Evolutionary conservation across 2,329 filamentous ascomycete species (phyloP).

Genomic region (Alternaria solani): DNA sequence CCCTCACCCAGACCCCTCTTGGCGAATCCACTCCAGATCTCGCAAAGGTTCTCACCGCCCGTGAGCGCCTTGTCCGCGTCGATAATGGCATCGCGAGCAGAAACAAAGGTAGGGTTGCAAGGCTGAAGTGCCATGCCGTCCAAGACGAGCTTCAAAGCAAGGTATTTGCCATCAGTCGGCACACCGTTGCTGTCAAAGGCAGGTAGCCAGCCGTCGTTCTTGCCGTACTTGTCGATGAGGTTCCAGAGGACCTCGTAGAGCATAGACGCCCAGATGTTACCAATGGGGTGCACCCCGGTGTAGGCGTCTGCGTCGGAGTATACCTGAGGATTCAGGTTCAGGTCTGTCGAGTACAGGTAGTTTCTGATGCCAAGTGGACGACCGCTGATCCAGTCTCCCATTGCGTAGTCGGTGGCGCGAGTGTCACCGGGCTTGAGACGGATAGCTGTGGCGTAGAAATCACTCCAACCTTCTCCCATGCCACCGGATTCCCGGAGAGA

Average conservation of each 20-base stretch:
- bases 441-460: conserved; percentile 64
- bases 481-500: conserved; percentile 59
- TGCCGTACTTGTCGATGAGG: conserved; percentile 64
- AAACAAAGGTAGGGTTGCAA: conserved; percentile 63
- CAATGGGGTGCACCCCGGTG: conserved; percentile 57
- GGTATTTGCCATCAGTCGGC: conserved; percentile 62
- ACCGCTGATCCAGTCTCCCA: conserved; percentile 62
- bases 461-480: conserved; percentile 68
- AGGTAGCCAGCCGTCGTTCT: conserved; percentile 56
- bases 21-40: conserved; percentile 64
- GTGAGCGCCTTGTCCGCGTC: conserved; percentile 64
- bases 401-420: conserved; percentile 56
- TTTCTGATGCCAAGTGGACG: conserved; percentile 57
- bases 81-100: conserved; percentile 63
- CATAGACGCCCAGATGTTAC: conserved; percentile 62
- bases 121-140: conserved; percentile 65
- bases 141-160: conserved; percentile 62
- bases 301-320: conserved; percentile 57
- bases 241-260: conserved; percentile 68
- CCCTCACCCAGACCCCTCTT: conserved; percentile 63
- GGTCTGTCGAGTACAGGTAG: conserved; percentile 62
- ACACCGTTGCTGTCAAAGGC: conserved; percentile 55
- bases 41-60: conserved; percentile 60
- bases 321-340: conserved; percentile 60
- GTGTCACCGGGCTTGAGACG: conserved; percentile 59